phyloP scores from a whole-genome alignment of 305 asterid genomes.

The Rubia balearica region DNA sequence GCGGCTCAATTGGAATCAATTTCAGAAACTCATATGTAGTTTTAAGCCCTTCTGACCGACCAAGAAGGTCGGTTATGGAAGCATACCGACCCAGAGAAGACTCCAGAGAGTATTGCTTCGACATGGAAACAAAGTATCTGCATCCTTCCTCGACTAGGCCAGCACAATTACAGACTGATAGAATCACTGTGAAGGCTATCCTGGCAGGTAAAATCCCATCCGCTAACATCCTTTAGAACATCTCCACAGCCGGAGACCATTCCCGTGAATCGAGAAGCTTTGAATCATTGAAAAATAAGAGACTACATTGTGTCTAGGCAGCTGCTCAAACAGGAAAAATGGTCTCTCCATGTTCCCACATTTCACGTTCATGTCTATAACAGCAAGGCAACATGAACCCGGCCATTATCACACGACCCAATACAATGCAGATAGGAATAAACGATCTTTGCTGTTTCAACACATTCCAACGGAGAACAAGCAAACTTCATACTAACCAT shows the following conservation, averaged over 20 bases:
- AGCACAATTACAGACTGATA: slow-evolving; percentile 51
- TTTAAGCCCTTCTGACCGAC: slow-evolving; percentile 59
- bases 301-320: slow-evolving; percentile 50
- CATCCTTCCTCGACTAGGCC: slow-evolving; percentile 58
- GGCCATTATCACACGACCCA: slow-evolving; percentile 33
- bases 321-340: slow-evolving; percentile 36
- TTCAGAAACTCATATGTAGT: slow-evolving; percentile 58
- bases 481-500: slow-evolving; percentile 77
- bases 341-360: slow-evolving; percentile 74
- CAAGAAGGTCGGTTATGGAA: slow-evolving; percentile 61
- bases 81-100: slow-evolving; percentile 68
- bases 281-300: slow-evolving; percentile 74
- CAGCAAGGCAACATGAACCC: slow-evolving; percentile 56
- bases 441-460: slow-evolving; percentile 53
- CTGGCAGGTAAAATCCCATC: slow-evolving; percentile 63
- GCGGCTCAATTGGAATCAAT: slow-evolving; percentile 46
- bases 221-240: slow-evolving; percentile 52
- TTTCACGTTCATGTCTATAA: slow-evolving; percentile 65
- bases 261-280: slow-evolving; percentile 55
- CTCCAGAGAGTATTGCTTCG: slow-evolving; percentile 28
- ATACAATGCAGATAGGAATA: slow-evolving; percentile 39
- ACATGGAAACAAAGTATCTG: slow-evolving; percentile 42
- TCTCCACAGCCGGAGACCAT: slow-evolving; percentile 38
- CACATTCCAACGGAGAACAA: slow-evolving; percentile 61
- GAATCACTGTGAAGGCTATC: slow-evolving; percentile 64